These are phyloP conservation scores for Lentinus brumalis DNA, from an alignment of 768 basidiomycete species.

Conservation along the genomic window DNA sequence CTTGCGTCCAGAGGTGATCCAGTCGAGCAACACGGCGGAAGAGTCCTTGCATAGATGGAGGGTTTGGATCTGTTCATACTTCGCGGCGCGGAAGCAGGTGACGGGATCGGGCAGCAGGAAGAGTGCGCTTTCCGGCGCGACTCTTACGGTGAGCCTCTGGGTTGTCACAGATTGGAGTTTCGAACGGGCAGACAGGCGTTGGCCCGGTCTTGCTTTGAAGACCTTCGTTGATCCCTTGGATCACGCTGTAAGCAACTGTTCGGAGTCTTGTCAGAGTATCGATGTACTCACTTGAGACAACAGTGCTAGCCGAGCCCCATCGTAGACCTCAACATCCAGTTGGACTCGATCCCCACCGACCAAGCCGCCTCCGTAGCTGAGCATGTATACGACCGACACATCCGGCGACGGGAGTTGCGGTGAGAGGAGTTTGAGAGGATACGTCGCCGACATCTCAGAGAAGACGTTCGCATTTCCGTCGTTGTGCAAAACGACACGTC, in stretches of 20 bases:
- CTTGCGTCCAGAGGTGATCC: constrained; percentile 88
- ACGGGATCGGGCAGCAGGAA: constrained; percentile 92
- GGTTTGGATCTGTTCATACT: constrained; percentile 81
- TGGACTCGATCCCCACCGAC: constrained; percentile 81
- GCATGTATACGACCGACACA: constrained; percentile 72
- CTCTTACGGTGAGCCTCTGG: constrained; percentile 61
- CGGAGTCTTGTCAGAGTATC: not conserved
- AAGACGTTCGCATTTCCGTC: constrained; percentile 64
- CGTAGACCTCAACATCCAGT: constrained; percentile 61
- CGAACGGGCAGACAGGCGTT: constrained; percentile 45
- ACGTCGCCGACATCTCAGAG: constrained; percentile 74
- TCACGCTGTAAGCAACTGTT: not conserved
- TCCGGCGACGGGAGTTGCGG: constrained; percentile 53
- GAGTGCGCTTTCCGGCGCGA: constrained; percentile 57
- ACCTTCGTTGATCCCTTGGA: constrained; percentile 90
- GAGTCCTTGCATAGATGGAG: constrained; percentile 65
- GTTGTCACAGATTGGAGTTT: constrained; percentile 43
- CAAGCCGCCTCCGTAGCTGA: constrained; percentile 91
- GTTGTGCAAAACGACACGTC: constrained; percentile 54
- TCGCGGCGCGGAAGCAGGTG: constrained; percentile 84
- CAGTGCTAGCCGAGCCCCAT: constrained; percentile 62
- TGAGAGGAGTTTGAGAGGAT: constrained; percentile 87
- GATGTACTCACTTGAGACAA: constrained; percentile 71
- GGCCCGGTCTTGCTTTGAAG: constrained; percentile 77
- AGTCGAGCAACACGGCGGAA: constrained; percentile 81